A percentile compares a stretch with the other conserved stretches of the same genome.
phyloP scores from a whole-genome alignment of 2,329 filamentous ascomycete species.

The Fusarium pseudoanthophilum region DNA sequence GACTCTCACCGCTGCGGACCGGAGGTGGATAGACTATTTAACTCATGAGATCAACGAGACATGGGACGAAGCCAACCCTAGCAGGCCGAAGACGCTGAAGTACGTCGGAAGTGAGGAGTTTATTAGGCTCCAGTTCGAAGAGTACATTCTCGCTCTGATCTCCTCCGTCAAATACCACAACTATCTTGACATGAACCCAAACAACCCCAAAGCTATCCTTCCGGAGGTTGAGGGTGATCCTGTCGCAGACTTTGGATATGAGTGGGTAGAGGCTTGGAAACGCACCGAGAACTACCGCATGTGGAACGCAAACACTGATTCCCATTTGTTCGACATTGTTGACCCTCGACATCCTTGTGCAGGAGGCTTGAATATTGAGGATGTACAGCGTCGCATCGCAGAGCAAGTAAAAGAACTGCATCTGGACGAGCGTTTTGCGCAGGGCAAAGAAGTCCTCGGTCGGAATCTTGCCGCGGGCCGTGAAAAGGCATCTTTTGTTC shows the following conservation, averaged over 20 bases:
- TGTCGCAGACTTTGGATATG: slow-evolving; percentile 80
- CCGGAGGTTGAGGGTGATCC: slow-evolving; percentile 84
- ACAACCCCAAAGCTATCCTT: slow-evolving; percentile 73
- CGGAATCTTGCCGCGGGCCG: slow-evolving; percentile 88
- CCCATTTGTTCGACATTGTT: slow-evolving; percentile 92
- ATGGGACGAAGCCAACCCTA: slow-evolving; percentile 93
- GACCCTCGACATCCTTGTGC: slow-evolving; percentile 94
- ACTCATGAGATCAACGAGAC: slow-evolving; percentile 94
- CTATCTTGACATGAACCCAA: slow-evolving; percentile 73
- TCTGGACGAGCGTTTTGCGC: slow-evolving; percentile 87
- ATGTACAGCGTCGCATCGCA: slow-evolving; percentile 88
- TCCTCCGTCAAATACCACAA: slow-evolving; percentile 90
- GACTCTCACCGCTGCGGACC: slow-evolving; percentile 83
- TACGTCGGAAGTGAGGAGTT: slow-evolving; percentile 98
- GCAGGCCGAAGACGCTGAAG: slow-evolving; percentile 90
- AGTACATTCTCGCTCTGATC: slow-evolving; percentile 90
- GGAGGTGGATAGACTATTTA: slow-evolving; percentile 96
- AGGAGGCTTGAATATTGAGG: slow-evolving; percentile 91
- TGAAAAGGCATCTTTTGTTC: slow-evolving; percentile 86
- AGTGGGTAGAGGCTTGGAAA: slow-evolving; percentile 90
- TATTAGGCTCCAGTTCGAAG: slow-evolving; percentile 95
- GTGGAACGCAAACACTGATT: slow-evolving; percentile 83
- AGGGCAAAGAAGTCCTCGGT: slow-evolving; percentile 85
- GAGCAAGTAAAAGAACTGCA: slow-evolving; percentile 95
- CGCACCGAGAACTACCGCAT: slow-evolving; percentile 91